Conservation (phyloP, 202 grass and related monocot genomes). For the Panicum hallii region DNA sequence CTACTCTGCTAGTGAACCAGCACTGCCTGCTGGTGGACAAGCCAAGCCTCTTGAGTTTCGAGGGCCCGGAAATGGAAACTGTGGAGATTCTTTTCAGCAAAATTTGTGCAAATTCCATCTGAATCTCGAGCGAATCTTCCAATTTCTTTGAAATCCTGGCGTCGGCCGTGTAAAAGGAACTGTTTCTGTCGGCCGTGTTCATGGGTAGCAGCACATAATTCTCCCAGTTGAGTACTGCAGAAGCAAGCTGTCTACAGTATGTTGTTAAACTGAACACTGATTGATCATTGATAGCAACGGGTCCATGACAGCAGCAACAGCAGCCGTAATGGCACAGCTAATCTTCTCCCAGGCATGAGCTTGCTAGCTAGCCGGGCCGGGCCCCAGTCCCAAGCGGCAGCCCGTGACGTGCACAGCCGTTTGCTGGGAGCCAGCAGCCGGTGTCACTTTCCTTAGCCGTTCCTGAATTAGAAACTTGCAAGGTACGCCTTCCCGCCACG, state of each 20-base stretch:
- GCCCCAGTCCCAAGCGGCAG: not conserved
- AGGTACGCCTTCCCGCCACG: constrained; percentile 40
- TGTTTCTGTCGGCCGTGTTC: not conserved
- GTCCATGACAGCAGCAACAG: not conserved
- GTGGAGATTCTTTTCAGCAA: not conserved
- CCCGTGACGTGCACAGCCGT: constrained; percentile 11
- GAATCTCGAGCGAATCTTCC: not conserved
- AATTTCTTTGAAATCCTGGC: not conserved
- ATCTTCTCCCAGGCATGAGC: not conserved
- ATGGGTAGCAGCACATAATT: not conserved
- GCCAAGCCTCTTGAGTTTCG: not conserved
- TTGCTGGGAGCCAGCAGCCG: not conserved
- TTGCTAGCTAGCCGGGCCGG: not conserved
- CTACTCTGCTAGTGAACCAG: not conserved
- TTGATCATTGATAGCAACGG: not conserved
- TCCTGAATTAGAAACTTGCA: constrained; percentile 55
- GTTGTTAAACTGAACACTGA: not conserved
- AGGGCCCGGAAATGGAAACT: not conserved
- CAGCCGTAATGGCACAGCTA: not conserved
- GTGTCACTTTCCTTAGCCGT: constrained; percentile 44
- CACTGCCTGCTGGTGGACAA: not conserved
- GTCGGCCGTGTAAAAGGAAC: not conserved
- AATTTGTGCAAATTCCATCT: not conserved
- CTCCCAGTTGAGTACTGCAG: not conserved
- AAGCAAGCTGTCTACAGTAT: not conserved